These are phyloP conservation scores for Pinus tabuliformis DNA, from an alignment of 75 land plant species.

Conservation along the genomic window DNA sequence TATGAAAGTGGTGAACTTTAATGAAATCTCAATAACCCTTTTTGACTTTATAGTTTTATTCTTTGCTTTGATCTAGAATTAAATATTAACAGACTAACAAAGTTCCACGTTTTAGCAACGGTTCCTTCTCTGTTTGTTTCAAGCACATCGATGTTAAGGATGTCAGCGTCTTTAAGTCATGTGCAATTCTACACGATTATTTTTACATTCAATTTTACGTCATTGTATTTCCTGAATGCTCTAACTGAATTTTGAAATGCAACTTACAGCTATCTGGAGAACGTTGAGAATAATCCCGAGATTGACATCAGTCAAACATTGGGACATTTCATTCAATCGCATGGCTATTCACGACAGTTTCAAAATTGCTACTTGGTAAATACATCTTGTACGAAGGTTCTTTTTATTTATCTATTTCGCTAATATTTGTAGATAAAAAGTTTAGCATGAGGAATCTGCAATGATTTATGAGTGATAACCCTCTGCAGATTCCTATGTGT, in stretches of 20 bases:
- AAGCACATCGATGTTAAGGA: not conserved
- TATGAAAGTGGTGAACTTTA: too few species aligned
- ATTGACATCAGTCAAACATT: slow-evolving; percentile 63
- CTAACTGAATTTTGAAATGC: not conserved
- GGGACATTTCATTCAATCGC: slow-evolving; percentile 59
- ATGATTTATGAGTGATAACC: not conserved
- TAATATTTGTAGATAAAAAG: not conserved
- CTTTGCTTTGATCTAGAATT: not conserved
- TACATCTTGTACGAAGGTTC: not conserved
- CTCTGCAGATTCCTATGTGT: slow-evolving; percentile 78
- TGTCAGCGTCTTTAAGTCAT: not conserved
- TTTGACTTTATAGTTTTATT: too few species aligned
- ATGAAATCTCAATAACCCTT: too few species aligned
- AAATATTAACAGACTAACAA: not conserved
- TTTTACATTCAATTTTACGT: not conserved
- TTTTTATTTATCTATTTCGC: not conserved
- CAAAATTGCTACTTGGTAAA: slow-evolving; percentile 86
- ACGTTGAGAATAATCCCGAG: slow-evolving; percentile 57
- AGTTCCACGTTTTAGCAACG: not conserved
- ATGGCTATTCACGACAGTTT: slow-evolving; percentile 82
- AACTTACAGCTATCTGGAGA: slow-evolving; percentile 73
- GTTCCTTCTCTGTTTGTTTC: not conserved
- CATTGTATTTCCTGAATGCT: not conserved
- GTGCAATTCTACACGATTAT: not conserved
- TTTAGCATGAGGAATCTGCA: not conserved